These are phyloP conservation scores for Fraxinus platypoda DNA, from an alignment of 305 asterid genomes.

Conservation along the genomic window DNA sequence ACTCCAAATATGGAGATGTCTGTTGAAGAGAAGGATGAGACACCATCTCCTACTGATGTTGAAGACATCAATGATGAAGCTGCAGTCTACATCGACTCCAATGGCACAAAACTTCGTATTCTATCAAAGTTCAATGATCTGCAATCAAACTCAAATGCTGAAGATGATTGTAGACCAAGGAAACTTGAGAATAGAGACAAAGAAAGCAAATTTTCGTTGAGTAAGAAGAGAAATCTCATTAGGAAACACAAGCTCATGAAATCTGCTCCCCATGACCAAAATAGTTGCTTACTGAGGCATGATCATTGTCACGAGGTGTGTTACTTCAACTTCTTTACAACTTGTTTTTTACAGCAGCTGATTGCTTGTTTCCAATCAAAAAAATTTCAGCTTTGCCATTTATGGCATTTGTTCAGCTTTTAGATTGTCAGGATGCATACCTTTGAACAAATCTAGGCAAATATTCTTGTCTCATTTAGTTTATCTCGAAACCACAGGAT, in stretches of 20 bases:
- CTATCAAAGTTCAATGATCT: constrained; percentile 58
- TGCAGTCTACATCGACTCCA: constrained; percentile 73
- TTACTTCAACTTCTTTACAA: constrained; percentile 11
- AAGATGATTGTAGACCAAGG: constrained; percentile 30
- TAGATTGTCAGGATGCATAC: neutral
- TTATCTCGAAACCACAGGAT: neutral
- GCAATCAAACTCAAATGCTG: constrained; percentile 26
- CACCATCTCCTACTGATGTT: constrained; percentile 20
- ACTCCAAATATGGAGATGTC: constrained; percentile 41
- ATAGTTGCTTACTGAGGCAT: constrained; percentile 29
- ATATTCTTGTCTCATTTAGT: neutral
- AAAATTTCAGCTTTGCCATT: neutral
- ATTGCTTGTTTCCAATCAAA: neutral
- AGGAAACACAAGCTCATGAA: constrained; percentile 45
- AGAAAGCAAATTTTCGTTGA: constrained; percentile 32
- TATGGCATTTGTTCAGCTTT: neutral
- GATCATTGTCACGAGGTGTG: constrained; percentile 44
- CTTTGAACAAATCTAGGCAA: constrained; percentile 1
- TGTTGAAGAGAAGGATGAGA: constrained; percentile 36
- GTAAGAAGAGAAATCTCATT: constrained; percentile 51
- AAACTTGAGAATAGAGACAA: constrained; percentile 40
- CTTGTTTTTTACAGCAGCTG: neutral
- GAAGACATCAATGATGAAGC: constrained; percentile 52
- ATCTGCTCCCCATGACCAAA: constrained; percentile 35
- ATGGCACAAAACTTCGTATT: constrained; percentile 76